A percentile compares a stretch with the other conserved stretches of the same genome.
Conservation (phyloP, 2,329 filamentous ascomycete genomes). For the Penicillium sp. region DNA sequence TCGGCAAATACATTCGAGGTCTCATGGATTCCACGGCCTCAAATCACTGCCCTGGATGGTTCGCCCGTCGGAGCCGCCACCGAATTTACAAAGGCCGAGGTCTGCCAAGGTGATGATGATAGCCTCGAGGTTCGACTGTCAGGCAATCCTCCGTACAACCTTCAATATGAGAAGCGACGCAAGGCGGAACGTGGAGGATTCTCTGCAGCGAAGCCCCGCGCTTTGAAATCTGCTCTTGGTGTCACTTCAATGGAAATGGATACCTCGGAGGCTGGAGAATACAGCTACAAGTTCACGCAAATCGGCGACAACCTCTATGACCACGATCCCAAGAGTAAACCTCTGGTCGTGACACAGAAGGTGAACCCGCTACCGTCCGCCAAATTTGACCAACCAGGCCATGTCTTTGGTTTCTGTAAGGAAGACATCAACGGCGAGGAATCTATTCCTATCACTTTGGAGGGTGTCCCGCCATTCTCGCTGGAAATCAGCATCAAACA, state of each 20-base stretch:
- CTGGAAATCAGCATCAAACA: slow-evolving; percentile 93
- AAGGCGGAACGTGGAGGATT: slow-evolving; percentile 66
- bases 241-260: slow-evolving; percentile 80
- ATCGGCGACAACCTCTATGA: slow-evolving; percentile 85
- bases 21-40: slow-evolving; percentile 78
- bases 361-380: slow-evolving; percentile 82
- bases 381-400: slow-evolving; percentile 76
- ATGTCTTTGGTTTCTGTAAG: slow-evolving; percentile 93
- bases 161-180: slow-evolving; percentile 76
- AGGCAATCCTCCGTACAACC: slow-evolving; percentile 76
- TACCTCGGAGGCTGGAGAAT: slow-evolving; percentile 73
- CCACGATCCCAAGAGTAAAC: slow-evolving; percentile 62
- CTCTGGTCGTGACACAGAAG: slow-evolving; percentile 71
- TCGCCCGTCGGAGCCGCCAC: slow-evolving; percentile 49
- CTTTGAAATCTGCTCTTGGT: slow-evolving; percentile 71
- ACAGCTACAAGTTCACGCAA: slow-evolving; percentile 80
- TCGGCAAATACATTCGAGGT: slow-evolving; percentile 72
- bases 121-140: slow-evolving; percentile 74
- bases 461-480: slow-evolving; percentile 80
- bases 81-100: slow-evolving; percentile 68
- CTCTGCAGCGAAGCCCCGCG: slow-evolving; percentile 62
- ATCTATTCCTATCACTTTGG: slow-evolving; percentile 78
- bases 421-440: slow-evolving; percentile 79
- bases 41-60: slow-evolving; percentile 57
- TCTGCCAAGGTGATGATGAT: slow-evolving; percentile 94